A percentile compares a stretch with the other conserved stretches of the same genome.
These are phyloP conservation scores for Trichoderma sp. DNA, from an alignment of 2,329 filamentous ascomycete genomes.

Conservation along the genomic window DNA sequence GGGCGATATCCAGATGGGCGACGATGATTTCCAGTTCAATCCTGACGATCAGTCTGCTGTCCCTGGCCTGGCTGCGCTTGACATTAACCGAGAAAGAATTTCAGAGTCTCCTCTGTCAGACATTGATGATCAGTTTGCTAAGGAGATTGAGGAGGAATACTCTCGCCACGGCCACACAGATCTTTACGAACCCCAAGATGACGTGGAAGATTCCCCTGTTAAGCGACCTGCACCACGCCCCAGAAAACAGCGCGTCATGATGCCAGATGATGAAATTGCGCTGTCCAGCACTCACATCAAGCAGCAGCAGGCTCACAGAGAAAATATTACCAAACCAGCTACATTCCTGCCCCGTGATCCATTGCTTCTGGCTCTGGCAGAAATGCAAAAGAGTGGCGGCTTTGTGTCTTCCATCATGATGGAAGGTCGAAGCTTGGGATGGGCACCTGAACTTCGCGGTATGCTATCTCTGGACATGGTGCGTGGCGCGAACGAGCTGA, in stretches of 20 bases:
- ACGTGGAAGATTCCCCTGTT: slow-evolving; percentile 55
- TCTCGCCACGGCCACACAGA: slow-evolving; percentile 52
- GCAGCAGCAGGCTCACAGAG: slow-evolving; percentile 79
- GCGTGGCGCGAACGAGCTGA: slow-evolving; percentile 73
- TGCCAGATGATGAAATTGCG: slow-evolving; percentile 76
- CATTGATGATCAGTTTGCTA: slow-evolving; percentile 61
- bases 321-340: slow-evolving; percentile 78
- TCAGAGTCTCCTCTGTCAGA: slow-evolving; percentile 69
- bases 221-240: slow-evolving; percentile 69
- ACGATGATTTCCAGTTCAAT: slow-evolving; percentile 63
- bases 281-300: slow-evolving; percentile 76
- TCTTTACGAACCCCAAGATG: slow-evolving; percentile 60
- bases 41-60: slow-evolving; percentile 58
- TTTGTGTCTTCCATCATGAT: slow-evolving; percentile 87
- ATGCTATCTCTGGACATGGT: slow-evolving; percentile 85
- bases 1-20: slow-evolving; percentile 59
- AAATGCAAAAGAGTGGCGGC: slow-evolving; percentile 85
- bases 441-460: slow-evolving; percentile 91
- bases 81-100: slow-evolving; percentile 56
- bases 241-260: slow-evolving; percentile 74
- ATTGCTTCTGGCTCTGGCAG: slow-evolving; percentile 79
- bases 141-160: slow-evolving; percentile 58
- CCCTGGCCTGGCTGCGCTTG: slow-evolving; percentile 45
- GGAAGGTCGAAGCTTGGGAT: slow-evolving; percentile 71
- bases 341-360: slow-evolving; percentile 85